Conservation (phyloP, 1,284 basidiomycete genomes). For the Trichosporon sp. region DNA sequence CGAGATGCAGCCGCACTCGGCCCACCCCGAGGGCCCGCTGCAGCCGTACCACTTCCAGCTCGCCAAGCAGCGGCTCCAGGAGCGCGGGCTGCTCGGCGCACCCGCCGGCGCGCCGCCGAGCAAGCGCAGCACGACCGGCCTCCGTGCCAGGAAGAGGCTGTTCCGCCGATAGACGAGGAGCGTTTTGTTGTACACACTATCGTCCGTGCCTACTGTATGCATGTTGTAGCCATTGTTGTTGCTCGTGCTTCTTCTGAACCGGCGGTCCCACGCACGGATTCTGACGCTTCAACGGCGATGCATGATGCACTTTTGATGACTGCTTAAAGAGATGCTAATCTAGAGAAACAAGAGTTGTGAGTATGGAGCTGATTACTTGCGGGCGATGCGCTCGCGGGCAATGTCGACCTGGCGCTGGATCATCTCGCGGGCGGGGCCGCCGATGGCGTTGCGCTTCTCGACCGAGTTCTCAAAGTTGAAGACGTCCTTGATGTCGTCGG, state of each 20-base stretch:
- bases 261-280: background rate
- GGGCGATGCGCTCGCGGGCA: conserved; percentile 57
- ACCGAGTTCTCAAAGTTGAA: conserved; percentile 94
- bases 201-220: background rate
- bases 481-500: conserved; percentile 71
- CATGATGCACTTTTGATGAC: conserved; percentile 2
- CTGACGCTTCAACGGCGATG: background rate
- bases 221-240: background rate
- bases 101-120: conserved; percentile 6
- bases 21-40: conserved; percentile 35
- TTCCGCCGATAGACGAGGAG: conserved; percentile 21
- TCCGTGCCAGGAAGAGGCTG: conserved; percentile 28
- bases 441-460: conserved; percentile 88
- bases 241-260: too few relatives aligned
- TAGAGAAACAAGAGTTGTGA: background rate
- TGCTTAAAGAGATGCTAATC: background rate
- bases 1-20: conserved; percentile 34
- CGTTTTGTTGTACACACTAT: background rate
- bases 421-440: conserved; percentile 80
- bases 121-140: conserved; percentile 13
- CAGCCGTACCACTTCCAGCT: conserved; percentile 42
- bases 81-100: conserved; percentile 25
- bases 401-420: conserved; percentile 78
- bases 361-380: background rate
- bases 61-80: conserved; percentile 34